These are phyloP conservation scores for Boletellus emodensis DNA, from an alignment of 768 basidiomycete genomes.

Conservation along the genomic window DNA sequence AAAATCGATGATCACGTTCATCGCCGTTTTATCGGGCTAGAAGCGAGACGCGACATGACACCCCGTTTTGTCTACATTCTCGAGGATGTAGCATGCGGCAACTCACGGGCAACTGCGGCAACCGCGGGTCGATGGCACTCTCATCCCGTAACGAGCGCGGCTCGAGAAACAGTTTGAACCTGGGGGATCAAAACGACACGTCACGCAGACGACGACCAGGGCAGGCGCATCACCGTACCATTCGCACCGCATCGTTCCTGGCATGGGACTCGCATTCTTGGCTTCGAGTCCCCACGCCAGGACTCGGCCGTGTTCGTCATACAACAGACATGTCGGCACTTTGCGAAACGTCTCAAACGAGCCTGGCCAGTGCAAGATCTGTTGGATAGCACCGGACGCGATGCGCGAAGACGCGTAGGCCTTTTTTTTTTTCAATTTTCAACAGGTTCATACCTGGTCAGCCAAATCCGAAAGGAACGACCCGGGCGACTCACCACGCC, in stretches of 20 bases:
- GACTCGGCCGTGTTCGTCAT: conserved; percentile 68
- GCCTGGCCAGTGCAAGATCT: conserved; percentile 84
- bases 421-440: conserved; percentile 31
- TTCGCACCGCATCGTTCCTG: conserved; percentile 58
- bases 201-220: not conserved
- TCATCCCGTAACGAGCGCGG: conserved; percentile 76
- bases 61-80: not conserved
- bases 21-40: conserved; percentile 69
- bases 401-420: conserved; percentile 86
- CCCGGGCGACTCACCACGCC: conserved; percentile 60
- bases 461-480: too few relatives aligned
- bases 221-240: conserved; percentile 32
- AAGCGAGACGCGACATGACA: conserved; percentile 2
- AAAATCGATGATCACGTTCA: conserved; percentile 82
- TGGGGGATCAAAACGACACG: conserved; percentile 10
- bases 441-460: conserved; percentile 2
- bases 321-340: conserved; percentile 80
- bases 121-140: conserved; percentile 65
- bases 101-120: conserved; percentile 75
- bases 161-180: conserved; percentile 87
- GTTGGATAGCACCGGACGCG: conserved; percentile 72
- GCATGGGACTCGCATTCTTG: conserved; percentile 69
- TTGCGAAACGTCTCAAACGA: conserved; percentile 85
- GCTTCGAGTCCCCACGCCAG: conserved; percentile 86
- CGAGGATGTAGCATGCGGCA: not conserved